Evolutionary conservation across 257 asterid species (phyloP).

Genomic region (Solanum paucissectum): DNA sequence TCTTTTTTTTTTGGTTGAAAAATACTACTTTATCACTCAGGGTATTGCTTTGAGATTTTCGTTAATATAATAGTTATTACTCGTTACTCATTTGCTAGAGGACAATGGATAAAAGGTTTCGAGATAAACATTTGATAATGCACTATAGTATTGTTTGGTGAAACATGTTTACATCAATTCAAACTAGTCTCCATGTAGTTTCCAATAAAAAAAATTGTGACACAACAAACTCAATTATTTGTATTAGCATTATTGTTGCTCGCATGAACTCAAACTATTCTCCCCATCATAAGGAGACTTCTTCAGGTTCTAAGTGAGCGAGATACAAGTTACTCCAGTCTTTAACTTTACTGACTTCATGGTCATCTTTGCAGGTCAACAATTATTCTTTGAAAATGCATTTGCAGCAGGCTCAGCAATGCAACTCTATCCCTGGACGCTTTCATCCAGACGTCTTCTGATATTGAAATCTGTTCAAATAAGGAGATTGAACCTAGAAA

Average conservation of each 20-base stretch:
- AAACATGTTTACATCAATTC: not conserved
- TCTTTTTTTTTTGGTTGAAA: not conserved
- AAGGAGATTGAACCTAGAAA: not conserved
- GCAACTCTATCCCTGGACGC: conserved; percentile 44
- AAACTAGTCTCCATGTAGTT: not conserved
- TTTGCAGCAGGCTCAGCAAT: conserved; percentile 52
- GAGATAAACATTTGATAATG: not conserved
- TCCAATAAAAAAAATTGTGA: not conserved
- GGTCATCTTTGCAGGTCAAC: conserved; percentile 38
- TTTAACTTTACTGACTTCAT: not conserved
- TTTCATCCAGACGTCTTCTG: conserved; percentile 61
- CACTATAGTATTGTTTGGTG: not conserved
- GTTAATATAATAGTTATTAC: not conserved
- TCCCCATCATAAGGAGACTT: not conserved
- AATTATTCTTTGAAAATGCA: conserved; percentile 65
- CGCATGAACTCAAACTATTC: not conserved
- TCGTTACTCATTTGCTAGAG: not conserved
- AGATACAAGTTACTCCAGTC: not conserved
- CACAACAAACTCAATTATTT: not conserved
- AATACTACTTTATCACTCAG: not conserved
- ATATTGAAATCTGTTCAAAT: not conserved
- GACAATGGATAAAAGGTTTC: not conserved
- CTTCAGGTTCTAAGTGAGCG: not conserved
- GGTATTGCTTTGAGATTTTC: not conserved
- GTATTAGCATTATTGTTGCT: not conserved